Percentiles rank a stretch among this genome's conserved stretches.
Evolutionary conservation across 2,329 filamentous ascomycete species (phyloP).

Genomic region (Aspergillus felis): DNA sequence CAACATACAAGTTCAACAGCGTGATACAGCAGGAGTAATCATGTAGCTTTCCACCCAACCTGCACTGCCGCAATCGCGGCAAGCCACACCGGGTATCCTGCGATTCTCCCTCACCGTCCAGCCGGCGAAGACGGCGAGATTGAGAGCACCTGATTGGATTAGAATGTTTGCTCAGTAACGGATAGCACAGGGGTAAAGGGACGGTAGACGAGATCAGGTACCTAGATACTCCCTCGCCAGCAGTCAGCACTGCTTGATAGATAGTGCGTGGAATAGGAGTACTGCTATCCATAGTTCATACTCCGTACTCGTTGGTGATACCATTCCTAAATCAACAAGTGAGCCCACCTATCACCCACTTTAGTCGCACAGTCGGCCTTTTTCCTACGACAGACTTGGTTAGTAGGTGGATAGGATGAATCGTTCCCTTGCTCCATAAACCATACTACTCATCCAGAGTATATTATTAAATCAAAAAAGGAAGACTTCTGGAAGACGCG

Average conservation of each 20-base stretch:
- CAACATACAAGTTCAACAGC: background rate
- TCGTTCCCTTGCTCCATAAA: background rate
- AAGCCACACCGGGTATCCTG: background rate
- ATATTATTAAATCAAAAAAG: background rate
- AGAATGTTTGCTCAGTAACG: background rate
- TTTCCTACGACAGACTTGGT: background rate
- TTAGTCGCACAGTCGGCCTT: too few species aligned
- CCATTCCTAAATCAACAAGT: too few species aligned
- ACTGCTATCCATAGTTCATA: background rate
- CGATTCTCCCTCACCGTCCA: background rate
- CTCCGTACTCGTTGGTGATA: background rate
- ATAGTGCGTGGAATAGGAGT: too few species aligned
- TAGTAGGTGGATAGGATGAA: background rate
- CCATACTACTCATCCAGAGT: background rate
- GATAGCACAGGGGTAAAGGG: background rate
- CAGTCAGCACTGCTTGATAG: too few species aligned
- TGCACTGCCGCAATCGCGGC: background rate
- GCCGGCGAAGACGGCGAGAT: background rate
- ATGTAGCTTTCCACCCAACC: background rate
- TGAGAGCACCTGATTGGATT: background rate
- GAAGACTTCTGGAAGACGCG: slow-evolving; percentile 19
- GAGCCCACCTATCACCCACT: too few species aligned
- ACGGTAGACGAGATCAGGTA: background rate
- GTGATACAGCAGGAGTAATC: background rate
- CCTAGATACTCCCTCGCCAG: background rate